Evolutionary conservation across 371 early-diverging fungal genomes (phyloP), one percentile per base, ranked within the genome.

Genomic region (Mucor lusitanicus): DNA sequence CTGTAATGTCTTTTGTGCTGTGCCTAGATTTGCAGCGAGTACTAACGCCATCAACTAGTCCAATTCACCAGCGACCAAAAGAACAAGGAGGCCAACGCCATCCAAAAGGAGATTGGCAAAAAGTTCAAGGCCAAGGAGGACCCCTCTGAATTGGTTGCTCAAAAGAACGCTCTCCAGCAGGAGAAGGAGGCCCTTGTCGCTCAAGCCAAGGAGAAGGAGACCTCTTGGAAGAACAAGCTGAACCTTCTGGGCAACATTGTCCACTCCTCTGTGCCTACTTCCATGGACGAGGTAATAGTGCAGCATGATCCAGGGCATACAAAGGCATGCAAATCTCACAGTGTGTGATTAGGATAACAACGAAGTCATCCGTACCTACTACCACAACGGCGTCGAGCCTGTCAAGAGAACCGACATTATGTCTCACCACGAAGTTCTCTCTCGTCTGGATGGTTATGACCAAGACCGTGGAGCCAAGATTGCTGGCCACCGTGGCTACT

Each of bases 401-500:
- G 81, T 80, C 60, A 92, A 92, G 75, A 83, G 87, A 69, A 81
- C 87, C 54, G 88, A 90, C 71, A 79, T 97, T 39, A 85, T 91
- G 79, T 89, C 93, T 27, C 99, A 98, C 78, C 95, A 97, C 74
- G 97, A 98, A 83, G 95, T 99, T 13, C 83, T 99, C 76, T 84
- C 91, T 67, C 91, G 92, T 68, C 83, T 99, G 57, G 97, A 88
- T 65, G 99, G 97, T 54, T 96, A 92, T 73, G 98, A 99, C 75
- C 87, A 93, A 68, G 94, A 92, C 62, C 89, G 99, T 72, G 98
- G 95, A 81, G 87, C 95, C 74, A 97, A 97, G 70, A 94, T 99
- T 58, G 95, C 99, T 35, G 99, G 99, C 19, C 99, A 99, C 84
- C 96, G 99, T 74, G 99, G 99, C 57, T 99, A 98, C 81, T 99